Evolutionary conservation across 306 rosid genomes (phyloP), one percentile per base, ranked within the genome.

Genomic region (Oemleria cerasiformis): DNA sequence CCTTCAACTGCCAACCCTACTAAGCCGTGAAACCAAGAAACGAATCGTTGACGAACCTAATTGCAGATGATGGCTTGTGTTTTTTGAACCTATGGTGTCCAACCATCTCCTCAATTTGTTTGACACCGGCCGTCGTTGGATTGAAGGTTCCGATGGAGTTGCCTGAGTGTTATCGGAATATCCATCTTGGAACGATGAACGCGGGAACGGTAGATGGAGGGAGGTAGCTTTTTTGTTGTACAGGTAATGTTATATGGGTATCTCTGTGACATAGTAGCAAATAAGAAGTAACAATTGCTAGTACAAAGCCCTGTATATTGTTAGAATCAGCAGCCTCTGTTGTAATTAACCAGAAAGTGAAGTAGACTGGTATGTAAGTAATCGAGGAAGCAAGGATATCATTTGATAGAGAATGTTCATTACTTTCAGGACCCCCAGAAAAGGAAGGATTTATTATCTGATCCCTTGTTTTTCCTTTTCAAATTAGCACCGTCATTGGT

Each of bases 1-100:
- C 78, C 91, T 70, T 54, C 94, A 61, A 65, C 86, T 62, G 59
- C 89, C 23, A 81, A 83, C 49, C 85, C 87, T 56, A 23, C 88
- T 8, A 65, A 73, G 39, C 87, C 85, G 68, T 87, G 78, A 84
- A 75, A 78, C 70, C 76, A 60, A 19, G 23, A 42, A 25, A 69
- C 53, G 51, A 67, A 65, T 47, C 70, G 56, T 59, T 25, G 11
- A 45, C 57, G 77, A 73, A 49, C 78, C 78, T 66, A 68, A 54
- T 56, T 40, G 68, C 66, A 78, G 74, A 78, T 56, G 49, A 15
- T 53, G 45, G 53, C 66, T 64, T 71, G 62, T 56, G 51, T 74
- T 64, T 51, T 41, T 65, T 72, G 83, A 84, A 79, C 83, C 86
- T 75, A 72, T 83, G 88, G 78, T 63, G 77, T 74, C 83, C 83